Conservation (phyloP, 371 early-diverging fungal genomes). For the Gilbertella persicaria region DNA sequence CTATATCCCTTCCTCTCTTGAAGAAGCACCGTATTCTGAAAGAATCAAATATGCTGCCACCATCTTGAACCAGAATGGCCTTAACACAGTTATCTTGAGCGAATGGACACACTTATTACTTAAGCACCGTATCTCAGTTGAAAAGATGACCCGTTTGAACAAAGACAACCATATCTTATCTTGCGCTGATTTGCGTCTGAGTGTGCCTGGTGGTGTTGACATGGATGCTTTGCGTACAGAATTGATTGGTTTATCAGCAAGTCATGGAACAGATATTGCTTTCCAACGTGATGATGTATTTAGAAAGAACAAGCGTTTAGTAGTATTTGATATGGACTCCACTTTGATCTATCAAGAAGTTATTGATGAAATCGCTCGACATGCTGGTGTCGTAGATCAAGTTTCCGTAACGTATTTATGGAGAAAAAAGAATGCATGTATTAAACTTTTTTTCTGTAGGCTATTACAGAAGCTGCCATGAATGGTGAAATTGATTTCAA, state of each 20-base stretch:
- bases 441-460: conserved; percentile 37
- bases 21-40: conserved; percentile 83
- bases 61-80: conserved; percentile 76
- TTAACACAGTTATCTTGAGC: conserved; percentile 70
- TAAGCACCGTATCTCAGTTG: conserved; percentile 74
- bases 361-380: conserved; percentile 95
- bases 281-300: conserved; percentile 87
- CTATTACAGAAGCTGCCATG: conserved; percentile 96
- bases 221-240: conserved; percentile 66
- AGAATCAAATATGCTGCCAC: conserved; percentile 84
- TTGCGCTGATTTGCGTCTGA: conserved; percentile 78
- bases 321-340: conserved; percentile 98
- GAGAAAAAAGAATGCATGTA: neutral
- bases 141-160: conserved; percentile 77
- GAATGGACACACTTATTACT: conserved; percentile 75
- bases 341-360: conserved; percentile 97
- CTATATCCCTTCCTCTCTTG: conserved; percentile 57
- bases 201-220: conserved; percentile 68
- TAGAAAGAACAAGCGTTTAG: conserved; percentile 87
- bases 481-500: conserved; percentile 96
- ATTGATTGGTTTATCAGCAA: conserved; percentile 69
- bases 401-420: conserved; percentile 72
- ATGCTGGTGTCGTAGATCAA: conserved; percentile 88
- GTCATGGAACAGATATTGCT: conserved; percentile 81
- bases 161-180: conserved; percentile 56